Percentiles rank a stretch among this genome's conserved stretches.
These are phyloP conservation scores for Podospora comata DNA, from an alignment of 495 filamentous ascomycete species.

Conservation along the genomic window DNA sequence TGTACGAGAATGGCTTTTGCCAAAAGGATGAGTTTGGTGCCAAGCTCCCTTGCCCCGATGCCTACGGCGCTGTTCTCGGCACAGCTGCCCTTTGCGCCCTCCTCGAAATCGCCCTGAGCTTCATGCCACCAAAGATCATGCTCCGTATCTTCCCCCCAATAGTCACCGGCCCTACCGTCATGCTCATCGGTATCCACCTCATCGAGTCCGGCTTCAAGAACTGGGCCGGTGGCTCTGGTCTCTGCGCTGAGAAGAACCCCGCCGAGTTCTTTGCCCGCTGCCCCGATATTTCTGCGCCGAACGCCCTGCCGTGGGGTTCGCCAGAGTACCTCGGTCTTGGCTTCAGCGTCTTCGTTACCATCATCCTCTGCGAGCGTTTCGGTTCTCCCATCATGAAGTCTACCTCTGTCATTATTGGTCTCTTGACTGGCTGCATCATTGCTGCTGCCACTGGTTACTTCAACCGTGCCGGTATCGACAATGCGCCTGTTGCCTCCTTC, in stretches of 20 bases:
- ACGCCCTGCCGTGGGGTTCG: slow-evolving; percentile 82
- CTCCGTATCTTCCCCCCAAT: slow-evolving; percentile 83
- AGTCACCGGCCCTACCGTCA: slow-evolving; percentile 82
- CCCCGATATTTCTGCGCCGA: slow-evolving; percentile 68
- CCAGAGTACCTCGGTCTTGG: slow-evolving; percentile 86
- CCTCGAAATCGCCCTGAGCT: slow-evolving; percentile 71
- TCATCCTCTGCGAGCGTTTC: slow-evolving; percentile 80
- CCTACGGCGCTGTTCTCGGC: slow-evolving; percentile 80
- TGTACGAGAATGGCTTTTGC: slow-evolving; percentile 81
- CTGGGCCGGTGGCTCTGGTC: slow-evolving; percentile 76
- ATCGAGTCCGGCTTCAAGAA: slow-evolving; percentile 75
- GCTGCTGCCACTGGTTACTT: slow-evolving; percentile 85
- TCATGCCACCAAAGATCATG: slow-evolving; percentile 65
- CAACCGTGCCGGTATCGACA: slow-evolving; percentile 62
- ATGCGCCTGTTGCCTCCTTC: slow-evolving; percentile 73
- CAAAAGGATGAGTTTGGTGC: slow-evolving; percentile 60
- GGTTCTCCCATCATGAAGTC: slow-evolving; percentile 67
- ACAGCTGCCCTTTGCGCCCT: slow-evolving; percentile 69
- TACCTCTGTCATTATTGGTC: slow-evolving; percentile 74
- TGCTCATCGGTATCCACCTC: slow-evolving; percentile 63
- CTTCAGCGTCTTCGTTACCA: slow-evolving; percentile 86
- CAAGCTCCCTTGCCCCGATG: slow-evolving; percentile 74
- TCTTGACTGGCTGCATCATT: slow-evolving; percentile 84
- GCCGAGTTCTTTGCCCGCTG: slow-evolving; percentile 60
- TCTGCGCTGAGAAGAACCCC: slow-evolving; percentile 56